Evolutionary conservation across 768 basidiomycete species (phyloP), one percentile per base, ranked within the genome.

Genomic region (Auricularia cornea): DNA sequence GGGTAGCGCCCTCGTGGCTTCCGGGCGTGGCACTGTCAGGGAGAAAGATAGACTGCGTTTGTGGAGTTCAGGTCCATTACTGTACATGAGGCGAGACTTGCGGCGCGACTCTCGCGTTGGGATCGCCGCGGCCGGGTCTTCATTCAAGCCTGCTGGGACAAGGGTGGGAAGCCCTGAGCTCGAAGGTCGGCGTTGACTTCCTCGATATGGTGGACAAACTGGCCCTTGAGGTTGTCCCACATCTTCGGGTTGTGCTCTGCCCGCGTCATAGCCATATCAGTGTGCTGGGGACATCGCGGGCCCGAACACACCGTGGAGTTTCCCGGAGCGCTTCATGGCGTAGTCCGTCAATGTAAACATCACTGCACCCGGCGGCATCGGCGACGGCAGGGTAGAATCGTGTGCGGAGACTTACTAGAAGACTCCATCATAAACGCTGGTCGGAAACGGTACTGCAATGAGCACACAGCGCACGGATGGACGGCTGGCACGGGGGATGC

Each of bases 181-280:
- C 77, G 76, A 62, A 83, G 70, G 60, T 82, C 79, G 2, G 73
- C 75, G 65, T 87, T 84, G 62, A 87, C 77, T 64, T 84, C 72
- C 33, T 81, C 80, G 33, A 86, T 68, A 65, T 85, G 83, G 66
- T 82, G 78, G 72, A 85, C 68, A 71, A 88, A 87, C 59, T 84
- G 77, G 3, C 76, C 81, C 68, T 78, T 82, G 65, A 87, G 75
- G 63, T 81, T 72, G 62, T 87, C 82, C 85, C 84, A 88, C 84
- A 86, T 86, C 72, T 78, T 80, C n/a, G 84, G 84, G 66, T 85
- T 84, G 70, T 84, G 84, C 69, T 81, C 84, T 84, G 59, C 5
- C 31, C 3, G 56, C 8, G n/a, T 44, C 20, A 54, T 10, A 8
- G 4, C 59, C 12, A 40, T n/a, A 29, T 35, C 31, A 23, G 62